Evolutionary conservation across 2,329 filamentous ascomycete species (phyloP), one percentile per base, ranked within the genome.

Genomic region (Apiospora hydei): DNA sequence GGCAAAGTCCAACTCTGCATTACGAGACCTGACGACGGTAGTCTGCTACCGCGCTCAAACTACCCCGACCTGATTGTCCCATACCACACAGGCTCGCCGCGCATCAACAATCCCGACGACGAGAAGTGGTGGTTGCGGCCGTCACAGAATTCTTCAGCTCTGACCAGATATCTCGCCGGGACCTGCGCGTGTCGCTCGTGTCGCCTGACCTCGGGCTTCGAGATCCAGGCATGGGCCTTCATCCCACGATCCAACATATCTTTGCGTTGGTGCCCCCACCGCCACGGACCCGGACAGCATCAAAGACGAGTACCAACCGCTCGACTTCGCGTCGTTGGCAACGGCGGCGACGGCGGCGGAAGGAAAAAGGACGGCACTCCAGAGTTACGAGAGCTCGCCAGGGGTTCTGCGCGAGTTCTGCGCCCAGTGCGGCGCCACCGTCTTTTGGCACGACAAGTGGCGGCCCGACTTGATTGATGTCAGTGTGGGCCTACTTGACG

Each of bases 211-310:
- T 86, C 88, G 0, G 91, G 91, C 3, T 91, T 89, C 74, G 89
- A 92, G 71, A 86, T 93, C 67, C 88, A 92, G 75, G 83, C 87
- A 0, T 94, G 91, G 91, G 85, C 89, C 0, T 94, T 93, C 77
- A 82, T 93, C 0, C 90, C 90, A 0, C 83, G 84, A n/a, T 79
- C 81, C 1, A 90, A 91, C 75, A 89, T 93, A 70, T 80, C 83
- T 88, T 38, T 73, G 80, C 7, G n/a, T 51, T 4, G n/a, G 49
- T 13, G 11, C 47, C 1, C 44, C 84, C 67, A 81, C 18, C 76
- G 77, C 26, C 76, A 18, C 44, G 14, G n/a, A 26, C 11, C 13
- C n/a, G n/a, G n/a, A 14, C 49, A 24, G 13, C 49, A 13, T 3
- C n/a, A 1, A 51, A 51, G n/a, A 51, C 11, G 49, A 4, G 10